These are phyloP conservation scores for Colletotrichum spaethianum DNA, from an alignment of 2,329 filamentous ascomycete genomes.

Conservation along the genomic window DNA sequence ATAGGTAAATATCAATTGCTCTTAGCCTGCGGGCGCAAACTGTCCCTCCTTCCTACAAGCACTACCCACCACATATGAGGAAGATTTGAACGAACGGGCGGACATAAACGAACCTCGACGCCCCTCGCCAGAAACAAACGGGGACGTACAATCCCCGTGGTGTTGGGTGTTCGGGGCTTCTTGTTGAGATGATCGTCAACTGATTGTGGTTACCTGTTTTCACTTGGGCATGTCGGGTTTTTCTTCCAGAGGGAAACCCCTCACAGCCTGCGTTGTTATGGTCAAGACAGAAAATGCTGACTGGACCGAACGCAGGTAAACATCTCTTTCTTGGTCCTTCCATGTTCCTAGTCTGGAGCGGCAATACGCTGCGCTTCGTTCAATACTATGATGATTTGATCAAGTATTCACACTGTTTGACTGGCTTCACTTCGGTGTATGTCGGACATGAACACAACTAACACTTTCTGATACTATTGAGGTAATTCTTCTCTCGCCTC, in stretches of 20 bases:
- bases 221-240: neutral
- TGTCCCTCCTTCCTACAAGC: constrained; percentile 42
- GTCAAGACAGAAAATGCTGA: constrained; percentile 17
- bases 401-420: constrained; percentile 75
- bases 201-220: constrained; percentile 60
- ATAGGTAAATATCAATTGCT: constrained; percentile 57
- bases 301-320: constrained; percentile 47
- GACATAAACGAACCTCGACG: constrained; percentile 73
- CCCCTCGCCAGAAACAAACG: constrained; percentile 65
- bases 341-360: constrained; percentile 25
- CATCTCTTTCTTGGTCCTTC: constrained; percentile 5
- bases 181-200: constrained; percentile 77
- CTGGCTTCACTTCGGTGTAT: constrained; percentile 55
- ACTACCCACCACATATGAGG: constrained; percentile 62
- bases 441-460: constrained; percentile 66
- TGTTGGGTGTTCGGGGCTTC: constrained; percentile 65
- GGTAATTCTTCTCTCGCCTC: constrained; percentile 47
- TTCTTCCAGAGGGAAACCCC: neutral
- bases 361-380: constrained; percentile 14
- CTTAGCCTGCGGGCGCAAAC: constrained; percentile 26
- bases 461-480: constrained; percentile 69
- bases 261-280: constrained; percentile 13
- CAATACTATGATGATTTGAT: constrained; percentile 62
- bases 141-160: constrained; percentile 75
- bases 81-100: constrained; percentile 79